Evolutionary conservation across 202 grass and related monocot species (phyloP).

Genomic region (Carex arenaria): DNA sequence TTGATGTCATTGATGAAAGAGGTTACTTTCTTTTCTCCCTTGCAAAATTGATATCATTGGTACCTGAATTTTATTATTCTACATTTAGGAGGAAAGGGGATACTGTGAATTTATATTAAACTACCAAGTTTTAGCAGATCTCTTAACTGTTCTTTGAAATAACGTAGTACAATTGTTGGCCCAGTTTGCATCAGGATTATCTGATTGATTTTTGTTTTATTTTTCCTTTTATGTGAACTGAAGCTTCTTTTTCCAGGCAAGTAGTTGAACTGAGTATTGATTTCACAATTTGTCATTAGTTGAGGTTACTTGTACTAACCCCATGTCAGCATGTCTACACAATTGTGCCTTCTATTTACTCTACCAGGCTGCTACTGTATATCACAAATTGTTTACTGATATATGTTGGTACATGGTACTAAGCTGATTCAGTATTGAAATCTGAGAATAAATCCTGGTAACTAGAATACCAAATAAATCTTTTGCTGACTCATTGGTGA

Average conservation of each 20-base stretch:
- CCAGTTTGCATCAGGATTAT: not conserved
- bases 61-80: conserved; percentile 1
- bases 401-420: not conserved
- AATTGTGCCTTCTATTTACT: not conserved
- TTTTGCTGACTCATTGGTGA: not conserved
- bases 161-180: not conserved
- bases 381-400: not conserved
- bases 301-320: not conserved
- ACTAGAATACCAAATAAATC: not conserved
- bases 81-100: not conserved
- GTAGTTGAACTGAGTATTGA: not conserved
- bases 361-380: not conserved
- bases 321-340: not conserved
- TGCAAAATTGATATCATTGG: not conserved
- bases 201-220: not conserved
- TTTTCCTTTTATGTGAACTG: not conserved
- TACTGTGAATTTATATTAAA: not conserved
- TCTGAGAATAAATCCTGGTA: not conserved
- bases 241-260: not conserved
- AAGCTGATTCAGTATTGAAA: not conserved
- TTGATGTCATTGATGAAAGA: conserved; percentile 91
- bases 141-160: not conserved
- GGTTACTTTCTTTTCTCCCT: conserved; percentile 26
- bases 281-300: not conserved
- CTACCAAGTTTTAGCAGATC: not conserved